These are phyloP conservation scores for Yamadazyma takamatsuzukensis DNA, from an alignment of 805 yeast species.

Conservation along the genomic window DNA sequence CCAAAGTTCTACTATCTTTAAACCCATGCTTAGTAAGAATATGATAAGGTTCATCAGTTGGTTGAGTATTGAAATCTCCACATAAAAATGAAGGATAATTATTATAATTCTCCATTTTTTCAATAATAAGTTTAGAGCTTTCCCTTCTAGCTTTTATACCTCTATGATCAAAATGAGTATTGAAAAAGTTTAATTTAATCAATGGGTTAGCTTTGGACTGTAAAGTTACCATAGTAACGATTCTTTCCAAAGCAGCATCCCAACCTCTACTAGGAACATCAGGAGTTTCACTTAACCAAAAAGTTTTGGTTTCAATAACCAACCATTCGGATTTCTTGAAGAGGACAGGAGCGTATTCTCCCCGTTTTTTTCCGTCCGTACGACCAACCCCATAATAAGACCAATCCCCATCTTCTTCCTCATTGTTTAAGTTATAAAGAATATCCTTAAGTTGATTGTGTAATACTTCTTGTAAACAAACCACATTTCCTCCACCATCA, in stretches of 20 bases:
- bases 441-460: constrained; percentile 40
- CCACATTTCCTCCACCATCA: constrained; percentile 29
- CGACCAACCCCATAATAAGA: constrained; percentile 36
- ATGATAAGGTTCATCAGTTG: constrained; percentile 37
- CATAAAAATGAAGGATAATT: constrained; percentile 35
- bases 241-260: constrained; percentile 42
- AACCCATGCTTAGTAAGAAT: constrained; percentile 32
- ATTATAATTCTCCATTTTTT: constrained; percentile 28
- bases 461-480: constrained; percentile 38
- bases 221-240: constrained; percentile 36
- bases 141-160: constrained; percentile 35
- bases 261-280: constrained; percentile 39
- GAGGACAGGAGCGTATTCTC: constrained; percentile 37
- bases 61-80: constrained; percentile 43
- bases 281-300: constrained; percentile 46
- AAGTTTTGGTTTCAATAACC: constrained; percentile 26
- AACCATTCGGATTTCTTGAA: constrained; percentile 29
- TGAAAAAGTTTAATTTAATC: constrained; percentile 28
- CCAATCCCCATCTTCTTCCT: constrained; percentile 26
- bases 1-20: constrained; percentile 27
- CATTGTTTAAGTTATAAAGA: constrained; percentile 17
- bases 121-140: constrained; percentile 31
- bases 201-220: constrained; percentile 27
- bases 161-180: constrained; percentile 42
- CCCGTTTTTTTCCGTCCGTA: constrained; percentile 25